Percentiles rank a stretch among this genome's conserved stretches.
Conservation (phyloP, 345 rosid genomes). For the Euphorbia tirucalli region DNA sequence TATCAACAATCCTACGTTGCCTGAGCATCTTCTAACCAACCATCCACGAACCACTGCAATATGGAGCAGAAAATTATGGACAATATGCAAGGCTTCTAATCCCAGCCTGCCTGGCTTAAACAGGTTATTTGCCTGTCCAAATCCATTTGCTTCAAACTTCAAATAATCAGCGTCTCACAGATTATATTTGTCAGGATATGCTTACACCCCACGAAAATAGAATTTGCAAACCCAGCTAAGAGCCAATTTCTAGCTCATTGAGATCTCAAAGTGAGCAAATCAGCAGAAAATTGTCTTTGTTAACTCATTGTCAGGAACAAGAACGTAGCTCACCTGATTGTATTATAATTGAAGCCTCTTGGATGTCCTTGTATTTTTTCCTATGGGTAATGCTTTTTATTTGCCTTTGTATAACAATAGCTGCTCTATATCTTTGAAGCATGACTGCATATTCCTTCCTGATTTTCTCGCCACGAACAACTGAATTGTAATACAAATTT, state of each 20-base stretch:
- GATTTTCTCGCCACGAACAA: slow-evolving; percentile 68
- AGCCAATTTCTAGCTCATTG: slow-evolving; percentile 7
- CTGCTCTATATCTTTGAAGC: slow-evolving; percentile 75
- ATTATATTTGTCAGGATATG: too few species aligned
- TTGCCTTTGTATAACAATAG: slow-evolving; percentile 70
- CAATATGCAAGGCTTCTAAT: background rate
- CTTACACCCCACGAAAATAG: background rate
- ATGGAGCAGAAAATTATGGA: background rate
- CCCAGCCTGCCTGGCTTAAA: background rate
- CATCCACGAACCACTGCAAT: slow-evolving; percentile 87
- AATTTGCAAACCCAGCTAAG: slow-evolving; percentile 3
- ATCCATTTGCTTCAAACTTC: background rate
- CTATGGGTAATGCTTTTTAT: slow-evolving; percentile 50
- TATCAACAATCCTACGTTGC: slow-evolving; percentile 58
- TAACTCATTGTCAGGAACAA: background rate
- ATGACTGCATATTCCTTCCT: slow-evolving; percentile 66
- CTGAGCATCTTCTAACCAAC: slow-evolving; percentile 92
- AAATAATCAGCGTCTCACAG: background rate
- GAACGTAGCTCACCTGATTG: slow-evolving; percentile 62
- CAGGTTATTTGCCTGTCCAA: background rate
- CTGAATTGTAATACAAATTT: slow-evolving; percentile 42
- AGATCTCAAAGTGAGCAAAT: slow-evolving; percentile 18
- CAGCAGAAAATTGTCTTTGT: background rate
- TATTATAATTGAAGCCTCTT: slow-evolving; percentile 55
- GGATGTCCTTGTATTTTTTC: slow-evolving; percentile 42